Base-by-base conservation (phyloP, 2,329 filamentous ascomycete genomes). In the Clonostachys chloroleuca region DNA sequence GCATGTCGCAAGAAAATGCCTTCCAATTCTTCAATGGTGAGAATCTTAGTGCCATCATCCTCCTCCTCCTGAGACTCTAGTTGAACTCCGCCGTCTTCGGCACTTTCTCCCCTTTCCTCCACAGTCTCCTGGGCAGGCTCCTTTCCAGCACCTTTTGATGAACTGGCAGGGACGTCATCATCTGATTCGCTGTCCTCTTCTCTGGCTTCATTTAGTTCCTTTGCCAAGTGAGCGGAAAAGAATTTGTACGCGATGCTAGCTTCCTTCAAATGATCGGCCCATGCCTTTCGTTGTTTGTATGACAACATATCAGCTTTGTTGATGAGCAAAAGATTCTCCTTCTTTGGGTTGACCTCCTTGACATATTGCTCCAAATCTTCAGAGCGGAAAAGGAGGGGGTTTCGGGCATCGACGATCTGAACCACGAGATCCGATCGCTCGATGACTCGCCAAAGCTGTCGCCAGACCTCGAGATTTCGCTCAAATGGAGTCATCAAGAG, bases 241-340 rank as follows among this genome's bases (percentile, higher is more conserved):
- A 97, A 99, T 58, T 87, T 88, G 75, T 94, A 99, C 46, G 88
- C 83, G 60, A 99, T 95, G 30, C 84, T 83, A 24, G 87, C 82
- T 56, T 83, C 74, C 56, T 85, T 85, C 56, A 99, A 89, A 62
- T 96, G 90, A 56, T 87, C 81, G 4, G 92, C 92, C 94, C 94
- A 99, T 1, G 78, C 75, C 54, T 79, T 79, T 54, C 94, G 78
- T 70, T 99, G 95, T 58, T 83, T 82, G 43, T 83, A 67, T 2
- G 92, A 95, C 89, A 99, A 92, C 94, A 99, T 96, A 69, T 99
- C 94, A 42, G 94, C 92, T 76, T 99, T 99, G 77, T 99, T 99
- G 61, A 99, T 92, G 47, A 99, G 75, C 47, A 99, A 67, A 60
- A 99, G 62, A 64, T 97, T 99, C 63, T 91, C 81, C 74, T 99